These are phyloP conservation scores for Ceratocystis eucalypticola DNA, from an alignment of 2,329 filamentous ascomycete genomes.

Conservation along the genomic window DNA sequence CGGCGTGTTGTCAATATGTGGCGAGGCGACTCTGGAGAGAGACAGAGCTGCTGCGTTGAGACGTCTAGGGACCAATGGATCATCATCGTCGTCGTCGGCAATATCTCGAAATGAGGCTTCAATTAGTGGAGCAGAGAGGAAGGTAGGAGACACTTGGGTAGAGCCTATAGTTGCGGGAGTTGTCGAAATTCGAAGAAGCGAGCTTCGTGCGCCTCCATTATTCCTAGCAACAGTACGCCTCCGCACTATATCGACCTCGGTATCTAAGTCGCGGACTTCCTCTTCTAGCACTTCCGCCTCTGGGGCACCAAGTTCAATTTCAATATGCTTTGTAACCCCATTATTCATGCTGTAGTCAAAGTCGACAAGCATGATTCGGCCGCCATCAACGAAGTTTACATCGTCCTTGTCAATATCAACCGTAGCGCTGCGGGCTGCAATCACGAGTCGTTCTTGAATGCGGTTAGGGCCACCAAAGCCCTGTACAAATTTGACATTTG, in stretches of 20 bases:
- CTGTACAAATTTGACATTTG: slow-evolving; percentile 58
- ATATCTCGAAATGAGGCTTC: neutral
- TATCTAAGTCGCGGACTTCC: slow-evolving; percentile 58
- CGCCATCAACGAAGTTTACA: slow-evolving; percentile 64
- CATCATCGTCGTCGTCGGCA: slow-evolving; percentile 28
- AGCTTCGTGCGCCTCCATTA: slow-evolving; percentile 34
- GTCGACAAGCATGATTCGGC: slow-evolving; percentile 58
- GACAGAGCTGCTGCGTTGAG: slow-evolving; percentile 22
- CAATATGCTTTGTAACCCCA: slow-evolving; percentile 45
- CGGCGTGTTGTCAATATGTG: slow-evolving; percentile 12
- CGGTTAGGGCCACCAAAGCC: slow-evolving; percentile 34
- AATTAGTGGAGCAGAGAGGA: neutral
- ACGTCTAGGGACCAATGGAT: slow-evolving; percentile 40
- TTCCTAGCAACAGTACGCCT: slow-evolving; percentile 57
- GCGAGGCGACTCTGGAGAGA: neutral
- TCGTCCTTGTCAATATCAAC: slow-evolving; percentile 54
- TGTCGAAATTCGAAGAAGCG: slow-evolving; percentile 38
- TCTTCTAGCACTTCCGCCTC: slow-evolving; percentile 59
- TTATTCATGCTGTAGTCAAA: slow-evolving; percentile 51
- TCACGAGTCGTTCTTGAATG: slow-evolving; percentile 46
- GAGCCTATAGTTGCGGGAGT: slow-evolving; percentile 17
- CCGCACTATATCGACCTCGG: slow-evolving; percentile 66
- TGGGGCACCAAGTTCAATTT: slow-evolving; percentile 60
- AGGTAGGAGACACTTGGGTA: neutral
- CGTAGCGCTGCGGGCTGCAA: slow-evolving; percentile 57